phyloP scores from a whole-genome alignment of 2,329 filamentous ascomycete species.

The Simplicillium sp. region DNA sequence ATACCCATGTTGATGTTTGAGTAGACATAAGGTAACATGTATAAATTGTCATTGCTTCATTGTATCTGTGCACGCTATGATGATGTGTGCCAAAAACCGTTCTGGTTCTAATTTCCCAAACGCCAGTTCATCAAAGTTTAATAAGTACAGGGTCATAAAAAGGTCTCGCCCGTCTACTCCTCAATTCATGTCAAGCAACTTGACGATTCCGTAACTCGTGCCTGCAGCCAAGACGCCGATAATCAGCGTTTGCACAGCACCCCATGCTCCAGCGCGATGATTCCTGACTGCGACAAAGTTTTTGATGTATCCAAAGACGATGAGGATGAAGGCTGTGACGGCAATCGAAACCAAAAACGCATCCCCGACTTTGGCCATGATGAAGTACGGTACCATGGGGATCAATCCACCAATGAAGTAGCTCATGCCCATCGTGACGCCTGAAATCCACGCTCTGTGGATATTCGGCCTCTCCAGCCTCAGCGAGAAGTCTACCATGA shows the following conservation, averaged over 20 bases:
- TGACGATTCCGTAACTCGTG: conserved; percentile 54
- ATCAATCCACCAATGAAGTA: conserved; percentile 64
- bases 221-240: conserved; percentile 58
- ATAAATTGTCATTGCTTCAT: too few relatives aligned
- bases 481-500: conserved; percentile 52
- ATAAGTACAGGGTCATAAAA: too few relatives aligned
- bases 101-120: too few relatives aligned
- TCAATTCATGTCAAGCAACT: conserved; percentile 32
- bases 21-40: too few relatives aligned
- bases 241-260: conserved; percentile 54
- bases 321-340: conserved; percentile 51
- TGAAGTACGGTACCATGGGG: conserved; percentile 63
- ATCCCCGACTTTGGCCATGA: conserved; percentile 33
- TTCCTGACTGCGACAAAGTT: conserved; percentile 44
- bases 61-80: too few relatives aligned
- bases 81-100: too few relatives aligned
- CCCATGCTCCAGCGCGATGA: conserved; percentile 43
- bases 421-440: conserved; percentile 55
- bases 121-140: too few relatives aligned
- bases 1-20: too few relatives aligned
- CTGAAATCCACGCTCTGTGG: conserved; percentile 42
- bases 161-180: too few relatives aligned
- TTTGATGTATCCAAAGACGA: conserved; percentile 58
- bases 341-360: conserved; percentile 49
- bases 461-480: conserved; percentile 34